Conservation (phyloP, 768 basidiomycete species). For the Coprinopsis marcescibilis region DNA sequence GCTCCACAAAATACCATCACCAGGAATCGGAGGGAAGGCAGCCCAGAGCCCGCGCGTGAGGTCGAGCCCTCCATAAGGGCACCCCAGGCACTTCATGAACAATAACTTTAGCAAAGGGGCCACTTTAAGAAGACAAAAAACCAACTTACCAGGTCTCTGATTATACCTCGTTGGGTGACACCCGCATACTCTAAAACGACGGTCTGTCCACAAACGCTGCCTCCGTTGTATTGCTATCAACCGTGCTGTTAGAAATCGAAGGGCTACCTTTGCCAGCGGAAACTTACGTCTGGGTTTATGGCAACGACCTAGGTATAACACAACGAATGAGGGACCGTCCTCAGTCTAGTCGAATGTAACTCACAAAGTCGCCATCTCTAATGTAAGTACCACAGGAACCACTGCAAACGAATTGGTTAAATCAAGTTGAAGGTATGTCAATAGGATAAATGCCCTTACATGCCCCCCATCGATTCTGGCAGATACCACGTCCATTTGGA, state of each 20-base stretch:
- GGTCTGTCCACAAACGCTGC: slow-evolving; percentile 47
- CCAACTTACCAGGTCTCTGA: slow-evolving; percentile 58
- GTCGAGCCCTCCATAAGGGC: slow-evolving; percentile 8
- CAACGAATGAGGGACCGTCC: neutral
- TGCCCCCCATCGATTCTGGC: slow-evolving; percentile 6
- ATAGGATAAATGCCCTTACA: neutral
- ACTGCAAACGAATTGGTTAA: slow-evolving; percentile 21
- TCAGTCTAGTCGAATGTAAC: slow-evolving; percentile 2
- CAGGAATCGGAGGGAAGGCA: slow-evolving; percentile 36
- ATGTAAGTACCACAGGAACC: slow-evolving; percentile 51
- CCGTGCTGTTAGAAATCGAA: slow-evolving; percentile 14
- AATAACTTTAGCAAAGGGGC: slow-evolving; percentile 2
- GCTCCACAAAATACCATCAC: slow-evolving; percentile 56
- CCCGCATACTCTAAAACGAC: slow-evolving; percentile 62
- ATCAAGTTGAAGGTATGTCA: neutral
- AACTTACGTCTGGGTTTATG: slow-evolving; percentile 36
- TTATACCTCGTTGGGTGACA: slow-evolving; percentile 47
- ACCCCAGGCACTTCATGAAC: slow-evolving; percentile 11
- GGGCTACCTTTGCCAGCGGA: neutral
- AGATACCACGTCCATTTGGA: slow-evolving; percentile 46
- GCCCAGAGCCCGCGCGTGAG: slow-evolving; percentile 51
- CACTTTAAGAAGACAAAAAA: neutral
- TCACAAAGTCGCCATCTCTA: slow-evolving; percentile 29
- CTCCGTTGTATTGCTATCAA: slow-evolving; percentile 55
- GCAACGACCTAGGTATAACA: slow-evolving; percentile 47